phyloP scores from a whole-genome alignment of 129 eudicot species.

The Saussurea involucrata region DNA sequence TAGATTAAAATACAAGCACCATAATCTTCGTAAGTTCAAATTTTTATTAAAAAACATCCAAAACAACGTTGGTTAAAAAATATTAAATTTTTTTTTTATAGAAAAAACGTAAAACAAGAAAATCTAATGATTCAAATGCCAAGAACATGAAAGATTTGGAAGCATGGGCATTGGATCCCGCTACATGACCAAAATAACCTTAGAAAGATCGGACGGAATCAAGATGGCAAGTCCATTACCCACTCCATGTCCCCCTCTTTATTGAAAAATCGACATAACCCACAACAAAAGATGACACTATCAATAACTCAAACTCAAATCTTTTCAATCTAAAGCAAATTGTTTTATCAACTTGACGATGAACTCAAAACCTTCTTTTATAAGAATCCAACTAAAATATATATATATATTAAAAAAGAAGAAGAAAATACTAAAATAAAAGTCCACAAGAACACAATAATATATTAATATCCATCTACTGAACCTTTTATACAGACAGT shows the following conservation, averaged over 20 bases:
- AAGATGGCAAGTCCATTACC: slow-evolving; percentile 13
- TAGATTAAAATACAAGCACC: neutral
- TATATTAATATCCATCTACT: slow-evolving; percentile 7
- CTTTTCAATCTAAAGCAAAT: neutral
- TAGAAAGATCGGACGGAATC: neutral
- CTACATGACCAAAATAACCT: slow-evolving; percentile 26
- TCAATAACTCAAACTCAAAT: neutral
- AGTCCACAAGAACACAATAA: slow-evolving; percentile 19
- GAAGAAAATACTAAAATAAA: neutral
- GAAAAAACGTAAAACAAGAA: slow-evolving; percentile 2
- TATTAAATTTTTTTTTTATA: neutral
- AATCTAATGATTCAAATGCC: slow-evolving; percentile 22
- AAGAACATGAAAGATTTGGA: slow-evolving; percentile 20
- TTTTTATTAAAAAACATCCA: neutral
- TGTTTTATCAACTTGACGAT: neutral
- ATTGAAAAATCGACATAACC: neutral
- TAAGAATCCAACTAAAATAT: neutral
- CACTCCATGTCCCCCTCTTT: slow-evolving; percentile 26
- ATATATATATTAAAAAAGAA: neutral
- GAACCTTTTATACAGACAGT: slow-evolving; percentile 30
- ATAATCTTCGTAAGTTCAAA: too few species aligned
- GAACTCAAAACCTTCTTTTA: neutral
- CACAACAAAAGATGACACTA: neutral
- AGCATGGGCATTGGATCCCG: slow-evolving; percentile 46
- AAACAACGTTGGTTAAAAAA: neutral